Evolutionary conservation across 1,284 basidiomycete species (phyloP).

Genomic region (Lignosus rhinocerotis): DNA sequence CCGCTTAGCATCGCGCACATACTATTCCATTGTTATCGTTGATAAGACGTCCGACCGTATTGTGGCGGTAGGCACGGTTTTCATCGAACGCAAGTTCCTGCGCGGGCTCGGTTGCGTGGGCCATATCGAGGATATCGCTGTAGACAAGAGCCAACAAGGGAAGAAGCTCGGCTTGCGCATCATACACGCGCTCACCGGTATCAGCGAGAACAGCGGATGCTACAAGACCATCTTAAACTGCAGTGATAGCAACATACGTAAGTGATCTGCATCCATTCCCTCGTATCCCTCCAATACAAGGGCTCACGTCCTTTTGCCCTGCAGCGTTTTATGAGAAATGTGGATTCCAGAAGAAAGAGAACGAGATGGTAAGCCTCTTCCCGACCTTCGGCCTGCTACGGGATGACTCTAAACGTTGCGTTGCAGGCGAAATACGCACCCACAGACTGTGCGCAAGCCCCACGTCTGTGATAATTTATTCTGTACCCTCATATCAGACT

Average conservation of each 20-base stretch:
- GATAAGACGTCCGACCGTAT: slow-evolving; percentile 75
- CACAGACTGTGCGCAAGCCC: slow-evolving; percentile 37
- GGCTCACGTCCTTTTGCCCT: background rate
- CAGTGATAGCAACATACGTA: slow-evolving; percentile 87
- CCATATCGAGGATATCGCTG: slow-evolving; percentile 98
- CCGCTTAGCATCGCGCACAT: slow-evolving; percentile 58
- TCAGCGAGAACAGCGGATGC: slow-evolving; percentile 77
- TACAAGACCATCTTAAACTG: slow-evolving; percentile 99
- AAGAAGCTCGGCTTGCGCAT: slow-evolving; percentile 87
- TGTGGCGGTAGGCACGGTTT: slow-evolving; percentile 82
- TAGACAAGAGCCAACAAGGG: slow-evolving; percentile 85
- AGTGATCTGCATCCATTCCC: slow-evolving; percentile 38
- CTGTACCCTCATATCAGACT: slow-evolving; percentile 1
- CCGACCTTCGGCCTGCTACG: background rate
- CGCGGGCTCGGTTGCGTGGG: slow-evolving; percentile 81
- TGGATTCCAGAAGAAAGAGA: slow-evolving; percentile 86
- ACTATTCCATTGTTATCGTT: slow-evolving; percentile 87
- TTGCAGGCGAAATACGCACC: slow-evolving; percentile 56
- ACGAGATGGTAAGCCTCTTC: slow-evolving; percentile 72
- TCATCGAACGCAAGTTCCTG: slow-evolving; percentile 93
- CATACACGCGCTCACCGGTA: slow-evolving; percentile 81
- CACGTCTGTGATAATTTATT: slow-evolving; percentile 32
- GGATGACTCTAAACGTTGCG: slow-evolving; percentile 4
- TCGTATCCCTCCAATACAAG: background rate
- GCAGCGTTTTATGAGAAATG: slow-evolving; percentile 97